Conservation (phyloP, 140 eudicot species). For the Ambrosia hybrid region DNA sequence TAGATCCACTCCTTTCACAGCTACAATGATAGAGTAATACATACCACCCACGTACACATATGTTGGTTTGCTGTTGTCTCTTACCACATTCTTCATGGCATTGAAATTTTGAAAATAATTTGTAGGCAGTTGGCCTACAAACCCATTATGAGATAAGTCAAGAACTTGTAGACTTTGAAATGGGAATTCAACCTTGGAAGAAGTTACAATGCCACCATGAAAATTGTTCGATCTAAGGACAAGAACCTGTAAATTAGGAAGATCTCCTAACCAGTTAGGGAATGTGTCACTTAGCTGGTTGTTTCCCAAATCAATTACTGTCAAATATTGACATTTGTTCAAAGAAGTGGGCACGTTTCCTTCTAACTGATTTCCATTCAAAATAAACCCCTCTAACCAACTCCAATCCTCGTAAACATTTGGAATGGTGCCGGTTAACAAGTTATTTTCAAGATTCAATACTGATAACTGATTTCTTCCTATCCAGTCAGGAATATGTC, state of each 20-base stretch:
- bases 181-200: not conserved
- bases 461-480: not conserved
- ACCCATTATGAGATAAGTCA: constrained; percentile 13
- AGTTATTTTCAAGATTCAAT: constrained; percentile 18
- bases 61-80: no score
- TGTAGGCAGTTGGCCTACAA: not conserved
- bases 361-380: constrained; percentile 13
- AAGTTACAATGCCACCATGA: not conserved
- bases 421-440: constrained; percentile 17
- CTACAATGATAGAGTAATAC: not conserved
- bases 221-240: not conserved
- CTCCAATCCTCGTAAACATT: not conserved
- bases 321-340: not conserved
- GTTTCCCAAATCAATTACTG: not conserved
- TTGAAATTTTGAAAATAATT: not conserved
- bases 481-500: constrained; percentile 3
- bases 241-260: no score
- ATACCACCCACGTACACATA: not conserved
- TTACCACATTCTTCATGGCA: not conserved
- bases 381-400: not conserved
- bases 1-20: not conserved
- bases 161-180: not conserved
- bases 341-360: constrained; percentile 14
- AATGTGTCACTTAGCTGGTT: no score
- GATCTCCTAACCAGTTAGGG: no score